These are phyloP conservation scores for Fraxinus velutina DNA, from an alignment of 305 asterid species.

Conservation along the genomic window DNA sequence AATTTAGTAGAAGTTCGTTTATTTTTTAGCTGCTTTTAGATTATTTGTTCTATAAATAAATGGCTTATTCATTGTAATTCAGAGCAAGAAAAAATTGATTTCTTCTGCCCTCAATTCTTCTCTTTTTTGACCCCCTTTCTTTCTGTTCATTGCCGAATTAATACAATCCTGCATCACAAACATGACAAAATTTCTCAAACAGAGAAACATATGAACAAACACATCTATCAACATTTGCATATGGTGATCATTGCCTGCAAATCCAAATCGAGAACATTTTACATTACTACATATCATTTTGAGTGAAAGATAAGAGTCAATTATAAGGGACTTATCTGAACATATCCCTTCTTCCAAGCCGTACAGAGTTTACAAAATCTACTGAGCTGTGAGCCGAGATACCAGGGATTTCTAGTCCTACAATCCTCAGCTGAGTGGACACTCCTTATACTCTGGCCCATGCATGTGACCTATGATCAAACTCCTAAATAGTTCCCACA, in stretches of 20 bases:
- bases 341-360: conserved; percentile 53
- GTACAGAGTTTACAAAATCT: conserved; percentile 68
- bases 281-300: background rate
- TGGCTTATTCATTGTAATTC: background rate
- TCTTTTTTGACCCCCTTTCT: too few relatives aligned
- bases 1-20: too few relatives aligned
- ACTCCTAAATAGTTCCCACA: conserved; percentile 77
- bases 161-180: background rate
- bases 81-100: too few relatives aligned
- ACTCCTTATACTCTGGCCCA: conserved; percentile 63
- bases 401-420: conserved; percentile 75
- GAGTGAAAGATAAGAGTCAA: too few relatives aligned
- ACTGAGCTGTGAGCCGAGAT: conserved; percentile 80
- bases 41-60: too few relatives aligned
- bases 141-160: background rate
- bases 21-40: too few relatives aligned
- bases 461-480: conserved; percentile 35
- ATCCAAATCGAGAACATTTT: background rate
- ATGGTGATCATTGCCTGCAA: background rate
- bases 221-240: background rate
- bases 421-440: conserved; percentile 49
- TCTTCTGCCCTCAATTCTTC: background rate
- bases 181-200: background rate
- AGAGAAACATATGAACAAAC: background rate
- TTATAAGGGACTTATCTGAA: background rate